Percentiles rank a stretch among this genome's conserved stretches.
Evolutionary conservation across 1,284 basidiomycete species (phyloP).

Genomic region (Microbotryum violaceum): DNA sequence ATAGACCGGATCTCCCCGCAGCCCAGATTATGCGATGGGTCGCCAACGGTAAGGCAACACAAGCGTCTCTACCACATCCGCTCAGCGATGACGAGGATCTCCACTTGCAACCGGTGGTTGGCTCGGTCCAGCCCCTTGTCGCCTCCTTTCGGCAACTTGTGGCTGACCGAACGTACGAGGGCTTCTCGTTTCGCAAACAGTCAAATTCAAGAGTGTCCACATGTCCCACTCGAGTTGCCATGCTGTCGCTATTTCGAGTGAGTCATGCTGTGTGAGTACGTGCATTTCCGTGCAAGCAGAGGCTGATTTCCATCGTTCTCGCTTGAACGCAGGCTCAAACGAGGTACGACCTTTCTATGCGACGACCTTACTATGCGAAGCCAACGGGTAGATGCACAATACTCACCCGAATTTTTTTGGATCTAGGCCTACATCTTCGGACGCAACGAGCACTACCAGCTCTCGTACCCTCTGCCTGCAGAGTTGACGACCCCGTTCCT

Average conservation of each 20-base stretch:
- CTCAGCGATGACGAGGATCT: too few relatives aligned
- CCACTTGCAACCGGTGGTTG: too few relatives aligned
- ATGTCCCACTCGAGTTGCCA: conserved; percentile 65
- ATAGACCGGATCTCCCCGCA: conserved; percentile 65
- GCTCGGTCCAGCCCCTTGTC: conserved; percentile 9
- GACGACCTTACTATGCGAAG: conserved; percentile 31
- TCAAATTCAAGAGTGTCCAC: conserved; percentile 59
- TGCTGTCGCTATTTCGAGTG: conserved; percentile 60
- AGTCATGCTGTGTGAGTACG: neutral
- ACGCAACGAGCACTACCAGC: conserved; percentile 52
- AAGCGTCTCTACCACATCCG: too few relatives aligned
- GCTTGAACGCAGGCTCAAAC: conserved; percentile 13
- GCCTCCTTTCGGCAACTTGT: conserved; percentile 28
- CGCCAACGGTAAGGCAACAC: conserved; percentile 52
- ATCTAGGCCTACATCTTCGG: conserved; percentile 70
- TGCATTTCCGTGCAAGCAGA: neutral
- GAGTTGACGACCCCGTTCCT: conserved; percentile 34
- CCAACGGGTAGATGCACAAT: neutral
- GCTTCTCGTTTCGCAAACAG: neutral
- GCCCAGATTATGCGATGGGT: conserved; percentile 83
- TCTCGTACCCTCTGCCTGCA: conserved; percentile 34
- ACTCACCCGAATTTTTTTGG: too few relatives aligned
- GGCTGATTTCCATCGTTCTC: neutral
- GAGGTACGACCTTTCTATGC: conserved; percentile 31
- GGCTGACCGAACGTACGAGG: neutral